phyloP scores from a whole-genome alignment of 345 rosid genomes.

The Gossypium ekmanianum region DNA sequence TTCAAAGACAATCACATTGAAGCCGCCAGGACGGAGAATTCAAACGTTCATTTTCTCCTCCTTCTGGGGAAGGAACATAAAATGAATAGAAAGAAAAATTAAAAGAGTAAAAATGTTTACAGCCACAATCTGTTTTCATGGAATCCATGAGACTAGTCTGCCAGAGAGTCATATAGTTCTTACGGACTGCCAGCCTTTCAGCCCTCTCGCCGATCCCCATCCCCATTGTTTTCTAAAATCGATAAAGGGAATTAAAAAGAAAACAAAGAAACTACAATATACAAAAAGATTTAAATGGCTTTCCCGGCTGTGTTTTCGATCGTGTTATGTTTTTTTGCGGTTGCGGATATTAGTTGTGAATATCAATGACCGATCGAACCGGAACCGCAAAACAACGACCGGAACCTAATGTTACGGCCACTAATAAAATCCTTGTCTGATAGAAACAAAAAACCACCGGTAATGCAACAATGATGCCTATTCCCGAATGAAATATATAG shows the following conservation, averaged over 20 bases:
- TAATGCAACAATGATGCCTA: not conserved
- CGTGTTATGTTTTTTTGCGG: not conserved
- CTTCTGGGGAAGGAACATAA: not conserved
- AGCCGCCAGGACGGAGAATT: too few species aligned
- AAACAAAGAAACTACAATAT: not conserved
- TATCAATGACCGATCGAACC: not conserved
- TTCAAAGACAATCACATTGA: too few species aligned
- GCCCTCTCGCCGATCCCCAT: not conserved
- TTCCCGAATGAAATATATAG: not conserved
- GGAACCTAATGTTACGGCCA: not conserved
- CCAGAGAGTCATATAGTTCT: constrained; percentile 38
- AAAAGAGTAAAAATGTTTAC: constrained; percentile 18
- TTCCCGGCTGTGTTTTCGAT: not conserved
- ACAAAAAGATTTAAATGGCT: not conserved
- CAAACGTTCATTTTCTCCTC: not conserved
- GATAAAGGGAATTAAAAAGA: not conserved
- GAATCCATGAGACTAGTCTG: constrained; percentile 36
- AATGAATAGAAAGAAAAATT: not conserved
- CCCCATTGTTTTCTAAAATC: constrained; percentile 9
- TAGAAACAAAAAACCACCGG: not conserved
- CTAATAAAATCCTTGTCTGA: not conserved
- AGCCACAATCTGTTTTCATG: constrained; percentile 29
- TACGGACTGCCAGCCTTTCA: not conserved
- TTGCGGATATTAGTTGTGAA: not conserved
- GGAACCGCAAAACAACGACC: not conserved